These are phyloP conservation scores for Mrakia frigida DNA, from an alignment of 768 basidiomycete genomes.

Conservation along the genomic window DNA sequence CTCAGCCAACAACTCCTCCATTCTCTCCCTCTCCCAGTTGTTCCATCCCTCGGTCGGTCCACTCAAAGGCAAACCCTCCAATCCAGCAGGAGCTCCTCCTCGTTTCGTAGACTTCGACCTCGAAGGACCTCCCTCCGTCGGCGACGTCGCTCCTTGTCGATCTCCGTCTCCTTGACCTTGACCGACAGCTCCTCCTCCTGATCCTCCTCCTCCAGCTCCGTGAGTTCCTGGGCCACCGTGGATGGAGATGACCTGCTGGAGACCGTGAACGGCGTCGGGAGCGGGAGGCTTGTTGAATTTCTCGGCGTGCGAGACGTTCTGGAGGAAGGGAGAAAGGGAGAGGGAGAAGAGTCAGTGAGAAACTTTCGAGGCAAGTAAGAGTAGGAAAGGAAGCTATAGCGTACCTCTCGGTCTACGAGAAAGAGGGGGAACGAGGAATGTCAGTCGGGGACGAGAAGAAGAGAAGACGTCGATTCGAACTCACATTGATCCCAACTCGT, in stretches of 20 bases:
- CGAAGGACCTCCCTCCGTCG: not conserved
- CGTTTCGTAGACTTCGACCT: slow-evolving; percentile 13
- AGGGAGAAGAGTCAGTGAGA: not conserved
- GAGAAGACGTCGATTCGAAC: slow-evolving; percentile 42
- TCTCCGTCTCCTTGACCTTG: slow-evolving; percentile 34
- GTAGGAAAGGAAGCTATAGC: not conserved
- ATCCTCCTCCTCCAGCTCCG: slow-evolving; percentile 46
- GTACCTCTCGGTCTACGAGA: not conserved
- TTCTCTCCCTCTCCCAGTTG: slow-evolving; percentile 76
- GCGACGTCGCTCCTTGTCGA: slow-evolving; percentile 22
- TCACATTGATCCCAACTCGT: slow-evolving; percentile 94
- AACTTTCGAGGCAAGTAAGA: not conserved
- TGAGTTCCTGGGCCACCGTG: slow-evolving; percentile 43
- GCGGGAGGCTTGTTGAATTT: slow-evolving; percentile 43
- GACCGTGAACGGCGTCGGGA: slow-evolving; percentile 40
- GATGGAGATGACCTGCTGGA: slow-evolving; percentile 39
- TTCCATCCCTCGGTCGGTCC: slow-evolving; percentile 65
- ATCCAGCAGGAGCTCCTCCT: slow-evolving; percentile 41
- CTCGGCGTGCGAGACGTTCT: slow-evolving; percentile 40
- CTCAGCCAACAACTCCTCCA: slow-evolving; percentile 74
- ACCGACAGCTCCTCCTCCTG: slow-evolving; percentile 44
- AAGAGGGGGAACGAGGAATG: not conserved
- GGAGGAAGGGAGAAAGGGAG: not conserved
- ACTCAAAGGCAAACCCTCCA: slow-evolving; percentile 27
- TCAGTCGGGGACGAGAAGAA: not conserved